Evolutionary conservation across 768 basidiomycete species (phyloP), one percentile per base, ranked within the genome.

Genomic region (Hygrocybe punicea): DNA sequence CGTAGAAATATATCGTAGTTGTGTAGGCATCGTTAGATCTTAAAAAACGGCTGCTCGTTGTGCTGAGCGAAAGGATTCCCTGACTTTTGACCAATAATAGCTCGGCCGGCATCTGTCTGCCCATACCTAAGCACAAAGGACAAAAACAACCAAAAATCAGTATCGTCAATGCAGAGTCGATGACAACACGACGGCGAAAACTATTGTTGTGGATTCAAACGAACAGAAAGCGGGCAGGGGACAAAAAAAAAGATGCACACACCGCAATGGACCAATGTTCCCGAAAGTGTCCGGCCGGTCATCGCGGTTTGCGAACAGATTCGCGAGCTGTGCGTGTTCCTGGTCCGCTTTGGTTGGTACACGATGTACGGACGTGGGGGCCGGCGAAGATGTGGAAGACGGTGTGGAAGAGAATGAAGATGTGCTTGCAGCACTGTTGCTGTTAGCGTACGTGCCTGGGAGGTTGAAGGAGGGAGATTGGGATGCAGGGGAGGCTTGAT

Each of bases 221-320:
- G 16, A 9, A 50, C 5, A 39, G 37, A 34, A 61, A 21, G 25
- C 29, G 7, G 17, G 11, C 8, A 29, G 23, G 29, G 7, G 10
- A 35, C 49, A 50, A 29, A 50, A 16, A 50, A 44, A 16, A 62
- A 6, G 48, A 11, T 11, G 39, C 60, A 73, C 78, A 59, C 53
- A 85, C 78, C 94, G 82, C 60, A 96, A 68, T 51, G 77, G 59
- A 17, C 96, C 96, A 33, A 84, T 64, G 69, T 98, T 99, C 51
- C 96, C 96, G 67, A 98, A 98, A 53, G 96, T 96, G 73, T 99
- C 97, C 68, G 89, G 77, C 1, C 97, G 96, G 63, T 91, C 93
- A 56, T 97, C 95, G 51, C 87, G 80, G 65, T 90, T 91, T 6
- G 91, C 95, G 60, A 98, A 85, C 63, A 98, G 71, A 53, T 71